phyloP scores from a whole-genome alignment of 805 yeast genomes.

The Metschnikowia bowlesiae region DNA sequence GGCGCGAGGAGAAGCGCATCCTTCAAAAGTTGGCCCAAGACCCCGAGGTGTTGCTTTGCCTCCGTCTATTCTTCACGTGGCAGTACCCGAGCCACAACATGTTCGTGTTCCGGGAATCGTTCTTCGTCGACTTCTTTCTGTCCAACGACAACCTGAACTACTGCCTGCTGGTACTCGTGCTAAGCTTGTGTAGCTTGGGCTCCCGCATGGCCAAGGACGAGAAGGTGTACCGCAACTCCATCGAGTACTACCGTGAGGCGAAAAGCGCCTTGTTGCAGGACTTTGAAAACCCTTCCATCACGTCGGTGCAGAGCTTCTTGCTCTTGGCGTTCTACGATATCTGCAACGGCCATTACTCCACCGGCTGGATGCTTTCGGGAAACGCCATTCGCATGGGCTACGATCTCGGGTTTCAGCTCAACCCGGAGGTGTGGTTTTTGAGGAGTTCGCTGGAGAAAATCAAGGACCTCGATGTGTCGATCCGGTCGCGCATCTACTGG shows the following conservation, averaged over 20 bases:
- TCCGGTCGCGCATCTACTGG: constrained; percentile 61
- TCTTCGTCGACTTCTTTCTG: constrained; percentile 55
- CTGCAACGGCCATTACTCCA: constrained; percentile 53
- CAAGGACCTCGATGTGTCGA: constrained; percentile 49
- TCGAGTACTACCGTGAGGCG: constrained; percentile 45
- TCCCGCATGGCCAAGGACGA: constrained; percentile 46
- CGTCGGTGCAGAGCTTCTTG: constrained; percentile 56
- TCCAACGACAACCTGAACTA: constrained; percentile 49
- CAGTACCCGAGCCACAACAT: constrained; percentile 60
- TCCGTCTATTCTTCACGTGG: constrained; percentile 54
- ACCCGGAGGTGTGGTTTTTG: constrained; percentile 57
- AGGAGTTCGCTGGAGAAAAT: constrained; percentile 34
- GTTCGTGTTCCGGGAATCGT: constrained; percentile 62
- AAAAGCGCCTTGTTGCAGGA: constrained; percentile 37
- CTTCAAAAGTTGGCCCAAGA: constrained; percentile 12
- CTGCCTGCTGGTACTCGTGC: constrained; percentile 51
- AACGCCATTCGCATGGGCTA: constrained; percentile 61
- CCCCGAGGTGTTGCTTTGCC: constrained; percentile 28
- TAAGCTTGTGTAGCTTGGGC: constrained; percentile 58
- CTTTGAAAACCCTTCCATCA: constrained; percentile 45
- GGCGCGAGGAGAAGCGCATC: constrained; percentile 12
- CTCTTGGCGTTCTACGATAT: constrained; percentile 58
- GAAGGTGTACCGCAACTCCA: constrained; percentile 37
- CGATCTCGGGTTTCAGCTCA: constrained; percentile 59
- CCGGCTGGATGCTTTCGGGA: constrained; percentile 63